These are phyloP conservation scores for Allium fistulosum DNA, from an alignment of 106 monocot species.

Conservation along the genomic window DNA sequence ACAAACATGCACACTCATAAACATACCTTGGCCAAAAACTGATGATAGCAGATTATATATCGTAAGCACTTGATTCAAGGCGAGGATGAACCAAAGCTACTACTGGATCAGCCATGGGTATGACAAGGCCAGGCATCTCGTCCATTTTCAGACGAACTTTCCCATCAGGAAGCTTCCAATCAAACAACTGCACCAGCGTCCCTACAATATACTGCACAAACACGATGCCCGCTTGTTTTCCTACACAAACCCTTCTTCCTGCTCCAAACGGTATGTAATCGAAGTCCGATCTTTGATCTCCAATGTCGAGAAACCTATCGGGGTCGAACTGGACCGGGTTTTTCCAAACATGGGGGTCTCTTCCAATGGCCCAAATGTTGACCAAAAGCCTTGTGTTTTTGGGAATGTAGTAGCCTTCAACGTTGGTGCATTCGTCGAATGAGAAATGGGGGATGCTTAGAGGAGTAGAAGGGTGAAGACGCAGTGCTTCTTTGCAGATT, in stretches of 20 bases:
- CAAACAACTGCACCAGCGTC: slow-evolving; percentile 20
- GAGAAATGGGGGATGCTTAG: slow-evolving; percentile 28
- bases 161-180: slow-evolving; percentile 19
- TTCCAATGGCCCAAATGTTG: slow-evolving; percentile 38
- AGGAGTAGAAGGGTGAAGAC: slow-evolving; percentile 29
- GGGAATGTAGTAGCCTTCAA: slow-evolving; percentile 25
- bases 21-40: too few relatives aligned
- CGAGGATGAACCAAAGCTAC: not conserved
- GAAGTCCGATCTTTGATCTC: slow-evolving; percentile 1
- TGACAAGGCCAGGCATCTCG: slow-evolving; percentile 6
- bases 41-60: too few relatives aligned
- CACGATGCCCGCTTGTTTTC: slow-evolving; percentile 1
- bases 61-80: too few relatives aligned
- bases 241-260: slow-evolving; percentile 17
- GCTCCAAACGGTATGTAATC: slow-evolving; percentile 14
- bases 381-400: slow-evolving; percentile 14
- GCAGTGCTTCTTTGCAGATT: slow-evolving; percentile 28
- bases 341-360: slow-evolving; percentile 30
- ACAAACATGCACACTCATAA: too few relatives aligned
- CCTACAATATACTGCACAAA: slow-evolving; percentile 15
- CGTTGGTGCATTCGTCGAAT: slow-evolving; percentile 1
- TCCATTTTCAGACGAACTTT: too few relatives aligned
- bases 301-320: slow-evolving; percentile 21
- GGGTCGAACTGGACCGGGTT: slow-evolving; percentile 25
- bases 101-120: slow-evolving; percentile 23